Base-by-base conservation (phyloP, 2,329 filamentous ascomycete species). In the Teratosphaeria viscida region DNA sequence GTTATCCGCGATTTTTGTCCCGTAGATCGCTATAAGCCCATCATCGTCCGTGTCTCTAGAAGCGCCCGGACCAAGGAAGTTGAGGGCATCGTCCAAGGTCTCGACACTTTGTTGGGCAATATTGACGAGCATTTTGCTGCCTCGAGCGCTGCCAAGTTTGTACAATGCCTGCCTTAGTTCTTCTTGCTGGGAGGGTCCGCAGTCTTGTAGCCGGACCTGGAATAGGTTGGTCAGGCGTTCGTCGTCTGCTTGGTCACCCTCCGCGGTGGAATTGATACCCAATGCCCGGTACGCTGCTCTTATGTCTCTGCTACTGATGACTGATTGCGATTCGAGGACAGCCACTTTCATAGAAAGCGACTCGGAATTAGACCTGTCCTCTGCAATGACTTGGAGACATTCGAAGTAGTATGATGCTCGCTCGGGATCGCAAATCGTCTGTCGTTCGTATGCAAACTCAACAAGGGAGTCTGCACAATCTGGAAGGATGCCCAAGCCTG, bases 381-480 rank as follows among this genome's bases (percentile, higher is more conserved):
- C 74, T 16, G 82, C 81, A 57, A 89, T 81, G 54, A 79, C 76
- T 64, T 81, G 78, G n/a, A 90, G 75, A 66, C 83, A 86, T 70
- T 86, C 81, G 61, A 88, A 79, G 69, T 88, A 89, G 67, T 84
- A 83, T 2, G 84, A 73, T 19, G 75, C 74, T 61, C 82, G 81
- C 23, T 66, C 63, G 23, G 79, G 77, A 68, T 89, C 84, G 56
- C 78, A 79, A 8, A 74, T 69, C 27, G 78, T 74, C 72, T 89
- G 86, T 37, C 81, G 77, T 27, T 82, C 76, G 67, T 83, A 89
- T 3, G 84, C 82, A 70, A 84, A 87, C 32, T 79, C 73, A 19
- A 90, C 73, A n/a, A 85, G 72, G 1, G 74, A 67, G 66, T 88
- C 83, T 5, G 82, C 79, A 70, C 88, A 87, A 67, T 87, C 81